phyloP scores from a whole-genome alignment of 371 early-diverging fungal genomes.

The Rhizopus sp. region DNA sequence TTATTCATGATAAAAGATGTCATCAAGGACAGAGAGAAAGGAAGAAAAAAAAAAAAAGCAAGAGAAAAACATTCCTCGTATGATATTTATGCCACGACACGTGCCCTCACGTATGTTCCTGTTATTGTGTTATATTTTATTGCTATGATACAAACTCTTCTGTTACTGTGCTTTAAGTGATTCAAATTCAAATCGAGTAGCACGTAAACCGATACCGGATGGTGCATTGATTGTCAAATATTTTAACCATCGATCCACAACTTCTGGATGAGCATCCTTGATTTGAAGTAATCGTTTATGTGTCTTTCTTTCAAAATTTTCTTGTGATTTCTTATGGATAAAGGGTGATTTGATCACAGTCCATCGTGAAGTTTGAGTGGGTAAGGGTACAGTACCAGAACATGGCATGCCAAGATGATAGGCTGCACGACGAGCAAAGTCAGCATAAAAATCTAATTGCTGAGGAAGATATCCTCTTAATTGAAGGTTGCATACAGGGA shows the following conservation, averaged over 20 bases:
- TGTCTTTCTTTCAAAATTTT: slow-evolving; percentile 92
- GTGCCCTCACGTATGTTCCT: slow-evolving; percentile 6
- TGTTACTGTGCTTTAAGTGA: slow-evolving; percentile 31
- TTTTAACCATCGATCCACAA: slow-evolving; percentile 74
- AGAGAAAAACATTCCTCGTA: slow-evolving; percentile 11
- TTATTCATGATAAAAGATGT: slow-evolving; percentile 10
- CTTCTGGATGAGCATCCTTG: slow-evolving; percentile 79
- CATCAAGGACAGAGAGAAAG: slow-evolving; percentile 1
- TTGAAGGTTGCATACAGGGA: slow-evolving; percentile 75
- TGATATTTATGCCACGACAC: slow-evolving; percentile 7
- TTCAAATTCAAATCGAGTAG: slow-evolving; percentile 71
- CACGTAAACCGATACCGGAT: slow-evolving; percentile 77
- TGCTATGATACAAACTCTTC: not conserved
- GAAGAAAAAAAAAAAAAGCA: not conserved
- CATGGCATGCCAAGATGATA: slow-evolving; percentile 77
- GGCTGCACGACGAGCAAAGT: slow-evolving; percentile 86
- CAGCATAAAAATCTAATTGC: slow-evolving; percentile 85
- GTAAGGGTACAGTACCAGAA: slow-evolving; percentile 73
- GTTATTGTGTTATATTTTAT: not conserved
- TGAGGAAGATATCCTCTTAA: slow-evolving; percentile 75
- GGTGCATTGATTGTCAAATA: slow-evolving; percentile 78
- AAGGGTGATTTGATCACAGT: slow-evolving; percentile 93
- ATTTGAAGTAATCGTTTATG: slow-evolving; percentile 84
- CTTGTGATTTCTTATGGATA: slow-evolving; percentile 94
- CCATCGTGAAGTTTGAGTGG: slow-evolving; percentile 84